Conservation (phyloP, 1,284 basidiomycete species). For the Trichosporon sp. region DNA sequence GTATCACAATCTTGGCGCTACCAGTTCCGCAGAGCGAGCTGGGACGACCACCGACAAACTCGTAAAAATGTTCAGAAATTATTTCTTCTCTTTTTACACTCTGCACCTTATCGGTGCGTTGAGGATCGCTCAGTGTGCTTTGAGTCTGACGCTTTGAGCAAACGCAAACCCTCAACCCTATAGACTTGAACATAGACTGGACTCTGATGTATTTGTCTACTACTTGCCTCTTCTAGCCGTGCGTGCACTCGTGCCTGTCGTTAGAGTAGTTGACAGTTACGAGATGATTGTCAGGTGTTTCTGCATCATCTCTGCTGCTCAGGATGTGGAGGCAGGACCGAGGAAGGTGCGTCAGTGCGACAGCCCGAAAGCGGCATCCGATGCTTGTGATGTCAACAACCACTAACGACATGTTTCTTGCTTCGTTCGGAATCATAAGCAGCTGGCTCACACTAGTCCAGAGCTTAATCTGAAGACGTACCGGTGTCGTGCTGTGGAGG, state of each 20-base stretch:
- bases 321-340: neutral
- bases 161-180: neutral
- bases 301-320: too few relatives aligned
- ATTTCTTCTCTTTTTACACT: neutral
- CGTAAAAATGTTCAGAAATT: neutral
- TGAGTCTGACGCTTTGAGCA: too few relatives aligned
- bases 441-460: neutral
- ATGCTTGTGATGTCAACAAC: neutral
- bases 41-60: neutral
- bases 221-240: neutral
- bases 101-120: neutral
- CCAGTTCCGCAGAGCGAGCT: neutral
- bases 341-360: neutral
- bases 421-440: neutral
- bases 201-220: slow-evolving; percentile 3
- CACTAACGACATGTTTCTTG: neutral
- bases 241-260: neutral
- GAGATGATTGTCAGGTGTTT: neutral
- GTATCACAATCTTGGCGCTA: neutral
- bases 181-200: slow-evolving; percentile 4
- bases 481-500: neutral
- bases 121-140: neutral
- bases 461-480: neutral
- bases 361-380: neutral
- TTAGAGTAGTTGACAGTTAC: neutral